Evolutionary conservation across 148 eudicot genomes (phyloP).

Genomic region (Camellia lanceoleosa): DNA sequence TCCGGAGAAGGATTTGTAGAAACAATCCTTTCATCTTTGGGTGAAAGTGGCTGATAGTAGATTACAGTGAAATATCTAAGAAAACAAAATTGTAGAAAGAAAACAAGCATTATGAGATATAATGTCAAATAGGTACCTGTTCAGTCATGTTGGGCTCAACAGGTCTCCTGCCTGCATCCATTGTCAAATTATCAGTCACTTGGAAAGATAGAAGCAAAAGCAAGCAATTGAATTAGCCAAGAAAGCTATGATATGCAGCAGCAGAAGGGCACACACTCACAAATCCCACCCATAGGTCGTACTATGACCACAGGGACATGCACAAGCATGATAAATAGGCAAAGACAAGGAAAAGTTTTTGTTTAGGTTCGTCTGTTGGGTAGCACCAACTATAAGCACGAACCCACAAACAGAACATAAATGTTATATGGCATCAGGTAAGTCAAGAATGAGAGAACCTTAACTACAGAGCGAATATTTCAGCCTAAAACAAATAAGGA

Average conservation of each 20-base stretch:
- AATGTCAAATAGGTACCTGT: constrained; percentile 32
- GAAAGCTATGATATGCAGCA: neutral
- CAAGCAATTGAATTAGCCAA: constrained; percentile 10
- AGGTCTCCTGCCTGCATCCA: constrained; percentile 39
- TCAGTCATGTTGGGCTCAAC: constrained; percentile 37
- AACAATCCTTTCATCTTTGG: constrained; percentile 79
- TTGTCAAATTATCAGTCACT: neutral
- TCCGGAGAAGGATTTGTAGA: constrained; percentile 68
- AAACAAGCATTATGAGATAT: neutral
- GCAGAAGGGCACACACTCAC: neutral
- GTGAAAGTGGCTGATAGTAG: constrained; percentile 58
- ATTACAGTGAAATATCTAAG: constrained; percentile 26
- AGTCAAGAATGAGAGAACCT: too few species aligned
- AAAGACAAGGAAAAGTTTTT: neutral
- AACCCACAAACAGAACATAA: too few species aligned
- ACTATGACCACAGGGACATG: neutral
- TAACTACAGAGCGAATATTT: too few species aligned
- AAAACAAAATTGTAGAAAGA: constrained; percentile 14
- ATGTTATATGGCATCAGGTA: too few species aligned
- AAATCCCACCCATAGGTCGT: neutral
- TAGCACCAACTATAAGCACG: too few species aligned
- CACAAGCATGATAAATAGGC: neutral
- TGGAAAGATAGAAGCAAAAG: neutral
- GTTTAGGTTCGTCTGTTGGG: too few species aligned
- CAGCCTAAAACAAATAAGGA: too few species aligned